Evolutionary conservation across 805 yeast genomes (phyloP).

Genomic region (Ogataea neopini): DNA sequence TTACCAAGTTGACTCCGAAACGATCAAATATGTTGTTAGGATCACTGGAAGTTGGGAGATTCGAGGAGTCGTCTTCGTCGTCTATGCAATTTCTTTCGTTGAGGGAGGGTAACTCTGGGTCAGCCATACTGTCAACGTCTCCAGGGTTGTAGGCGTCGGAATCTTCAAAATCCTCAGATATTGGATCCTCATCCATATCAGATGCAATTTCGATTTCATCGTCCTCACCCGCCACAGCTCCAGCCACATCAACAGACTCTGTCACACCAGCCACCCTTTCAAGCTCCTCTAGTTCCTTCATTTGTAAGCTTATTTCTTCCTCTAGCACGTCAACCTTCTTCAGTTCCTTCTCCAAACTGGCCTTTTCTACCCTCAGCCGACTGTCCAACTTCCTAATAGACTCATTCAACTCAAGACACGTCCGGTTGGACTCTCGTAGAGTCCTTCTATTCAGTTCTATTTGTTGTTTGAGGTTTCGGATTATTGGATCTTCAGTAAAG

Average conservation of each 20-base stretch:
- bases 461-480: slow-evolving; percentile 7
- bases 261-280: slow-evolving; percentile 5
- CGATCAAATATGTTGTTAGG: slow-evolving; percentile 8
- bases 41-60: not conserved
- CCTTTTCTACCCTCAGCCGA: slow-evolving; percentile 10
- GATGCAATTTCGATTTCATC: slow-evolving; percentile 21
- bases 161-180: too few species aligned
- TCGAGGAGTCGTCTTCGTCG: slow-evolving; percentile 2
- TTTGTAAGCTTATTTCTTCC: slow-evolving; percentile 6
- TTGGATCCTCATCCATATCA: slow-evolving; percentile 6
- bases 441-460: slow-evolving; percentile 9
- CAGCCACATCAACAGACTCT: slow-evolving; percentile 1
- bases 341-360: slow-evolving; percentile 12
- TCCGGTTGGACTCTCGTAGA: slow-evolving; percentile 11
- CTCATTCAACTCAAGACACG: slow-evolving; percentile 17
- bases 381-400: slow-evolving; percentile 12
- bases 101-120: too few species aligned
- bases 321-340: slow-evolving; percentile 8
- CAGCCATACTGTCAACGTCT: too few species aligned
- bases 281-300: slow-evolving; percentile 8
- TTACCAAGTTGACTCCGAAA: slow-evolving; percentile 10
- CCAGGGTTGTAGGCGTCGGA: too few species aligned
- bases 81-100: slow-evolving; percentile 14
- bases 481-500: too few species aligned
- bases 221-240: slow-evolving; percentile 10